A percentile compares a stretch with the other conserved stretches of the same genome.
Conservation (phyloP, 2,329 filamentous ascomycete genomes). For the Calonectria pteridis region DNA sequence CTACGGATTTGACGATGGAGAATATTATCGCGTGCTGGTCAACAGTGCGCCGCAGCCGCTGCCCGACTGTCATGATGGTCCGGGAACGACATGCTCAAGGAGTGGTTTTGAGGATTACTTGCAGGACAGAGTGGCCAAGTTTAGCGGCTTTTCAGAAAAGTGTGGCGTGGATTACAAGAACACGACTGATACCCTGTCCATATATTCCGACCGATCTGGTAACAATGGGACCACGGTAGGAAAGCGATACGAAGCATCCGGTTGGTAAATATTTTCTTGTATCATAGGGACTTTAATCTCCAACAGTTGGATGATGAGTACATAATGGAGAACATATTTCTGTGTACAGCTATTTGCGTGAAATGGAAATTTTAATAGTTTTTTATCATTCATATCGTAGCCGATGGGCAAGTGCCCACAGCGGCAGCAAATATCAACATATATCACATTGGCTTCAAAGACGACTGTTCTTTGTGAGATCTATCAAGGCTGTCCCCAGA, state of each 20-base stretch:
- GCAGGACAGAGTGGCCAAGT: constrained; percentile 30
- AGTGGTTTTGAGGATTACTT: constrained; percentile 36
- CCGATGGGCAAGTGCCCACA: neutral
- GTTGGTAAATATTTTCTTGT: neutral
- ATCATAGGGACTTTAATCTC: neutral
- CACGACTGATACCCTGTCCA: constrained; percentile 38
- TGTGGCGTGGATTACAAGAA: constrained; percentile 41
- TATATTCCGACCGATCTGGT: constrained; percentile 22
- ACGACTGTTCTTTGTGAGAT: neutral
- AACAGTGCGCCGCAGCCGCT: constrained; percentile 41
- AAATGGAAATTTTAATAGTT: neutral
- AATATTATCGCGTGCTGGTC: constrained; percentile 41
- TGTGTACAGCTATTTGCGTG: neutral
- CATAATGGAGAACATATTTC: neutral
- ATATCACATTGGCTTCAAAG: neutral
- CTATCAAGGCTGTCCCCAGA: constrained; percentile 66
- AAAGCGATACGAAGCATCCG: neutral
- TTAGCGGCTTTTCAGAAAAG: constrained; percentile 38
- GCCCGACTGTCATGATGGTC: constrained; percentile 33
- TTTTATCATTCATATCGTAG: neutral
- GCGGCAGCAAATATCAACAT: neutral
- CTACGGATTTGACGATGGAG: constrained; percentile 57
- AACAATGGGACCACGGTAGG: neutral
- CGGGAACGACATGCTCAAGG: constrained; percentile 37
- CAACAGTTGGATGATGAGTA: no score